Base-by-base conservation (phyloP, 345 rosid species). In the Citrus glauca region DNA sequence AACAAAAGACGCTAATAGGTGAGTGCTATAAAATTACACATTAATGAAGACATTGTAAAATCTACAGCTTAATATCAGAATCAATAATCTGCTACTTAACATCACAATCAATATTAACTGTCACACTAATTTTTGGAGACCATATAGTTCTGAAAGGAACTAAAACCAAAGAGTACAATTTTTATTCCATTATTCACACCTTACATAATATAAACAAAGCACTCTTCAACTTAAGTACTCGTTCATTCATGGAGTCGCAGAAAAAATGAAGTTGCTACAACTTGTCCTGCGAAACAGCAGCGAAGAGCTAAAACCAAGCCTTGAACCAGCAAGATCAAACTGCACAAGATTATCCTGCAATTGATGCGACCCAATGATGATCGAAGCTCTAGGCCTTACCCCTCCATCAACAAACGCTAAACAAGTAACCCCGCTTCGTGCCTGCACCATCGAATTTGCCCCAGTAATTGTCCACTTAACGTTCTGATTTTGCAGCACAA, bases 401-500 rank as follows among this genome's bases (percentile, higher is more conserved):
- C 84, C 84, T 17, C 84, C 87, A 40, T 86, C 81, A 25, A 86
- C 73, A 75, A 86, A 82, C 4, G 74, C 85, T 22, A 85, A 77
- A 64, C 86, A 83, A 2, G 63, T 9, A 7, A 83, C 78, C 53
- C 84, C 86, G 1, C 66, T 81, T 22, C 24, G 22, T 9, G 77
- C 79, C 30, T 70, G n/a, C 45, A 83, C 81, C 75, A 85, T 62
- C 5, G 85, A 70, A 72, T 85, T 79, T 7, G 83, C 73, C 2
- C 80, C 86, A 59, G 16, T 40, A 79, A 83, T 76, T 2, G 66
- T 76, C 88, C 84, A 85, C 22, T 19, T 25, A 6, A 45, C 65
- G 9, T 66, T 66, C 10, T 69, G 77, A 8, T 80, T 66, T 4
- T 75, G 71, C 30, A 81, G 40, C 74, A 81, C 83, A 4, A 85